phyloP scores from a whole-genome alignment of 169 alveolate genomes.

The Eimeria necatrix region DNA sequence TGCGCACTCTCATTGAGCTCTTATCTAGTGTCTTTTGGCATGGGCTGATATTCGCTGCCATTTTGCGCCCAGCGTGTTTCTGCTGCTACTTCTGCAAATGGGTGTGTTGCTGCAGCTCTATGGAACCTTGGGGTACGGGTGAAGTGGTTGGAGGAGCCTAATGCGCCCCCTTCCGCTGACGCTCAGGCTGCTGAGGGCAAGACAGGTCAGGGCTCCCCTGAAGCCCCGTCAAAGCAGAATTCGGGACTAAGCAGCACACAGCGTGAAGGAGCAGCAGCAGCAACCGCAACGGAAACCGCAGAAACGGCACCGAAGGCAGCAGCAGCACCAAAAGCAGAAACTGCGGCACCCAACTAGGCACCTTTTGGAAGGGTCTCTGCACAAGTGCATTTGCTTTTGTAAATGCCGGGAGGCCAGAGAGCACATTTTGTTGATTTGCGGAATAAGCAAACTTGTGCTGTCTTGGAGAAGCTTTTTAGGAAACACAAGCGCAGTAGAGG shows the following conservation, averaged over 20 bases:
- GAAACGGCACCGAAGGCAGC: constrained; percentile 39
- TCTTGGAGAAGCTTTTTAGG: no score
- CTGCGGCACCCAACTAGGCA: constrained; percentile 19
- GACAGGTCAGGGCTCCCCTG: not conserved
- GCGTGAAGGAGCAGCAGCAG: constrained; percentile 15
- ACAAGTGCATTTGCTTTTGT: not conserved
- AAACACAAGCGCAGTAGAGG: no score
- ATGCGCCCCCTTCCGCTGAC: not conserved
- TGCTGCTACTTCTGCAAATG: not conserved
- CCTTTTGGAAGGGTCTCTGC: not conserved
- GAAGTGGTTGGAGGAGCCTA: constrained; percentile 79
- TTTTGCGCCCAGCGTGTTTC: no score
- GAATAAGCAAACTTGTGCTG: no score
- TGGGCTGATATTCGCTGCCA: no score
- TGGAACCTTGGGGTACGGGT: constrained; percentile 83
- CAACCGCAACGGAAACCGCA: constrained; percentile 15
- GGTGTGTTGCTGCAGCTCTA: constrained; percentile 69
- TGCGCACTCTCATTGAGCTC: no score
- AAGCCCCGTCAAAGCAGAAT: not conserved
- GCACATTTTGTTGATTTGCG: no score
- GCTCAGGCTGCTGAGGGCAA: not conserved
- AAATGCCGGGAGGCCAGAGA: no score
- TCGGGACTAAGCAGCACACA: not conserved
- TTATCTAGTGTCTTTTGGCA: no score
- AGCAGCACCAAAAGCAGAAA: constrained; percentile 10